A percentile compares a stretch with the other conserved stretches of the same genome.
These are phyloP conservation scores for Xanthoconium stramineum DNA, from an alignment of 768 basidiomycete genomes.

Conservation along the genomic window DNA sequence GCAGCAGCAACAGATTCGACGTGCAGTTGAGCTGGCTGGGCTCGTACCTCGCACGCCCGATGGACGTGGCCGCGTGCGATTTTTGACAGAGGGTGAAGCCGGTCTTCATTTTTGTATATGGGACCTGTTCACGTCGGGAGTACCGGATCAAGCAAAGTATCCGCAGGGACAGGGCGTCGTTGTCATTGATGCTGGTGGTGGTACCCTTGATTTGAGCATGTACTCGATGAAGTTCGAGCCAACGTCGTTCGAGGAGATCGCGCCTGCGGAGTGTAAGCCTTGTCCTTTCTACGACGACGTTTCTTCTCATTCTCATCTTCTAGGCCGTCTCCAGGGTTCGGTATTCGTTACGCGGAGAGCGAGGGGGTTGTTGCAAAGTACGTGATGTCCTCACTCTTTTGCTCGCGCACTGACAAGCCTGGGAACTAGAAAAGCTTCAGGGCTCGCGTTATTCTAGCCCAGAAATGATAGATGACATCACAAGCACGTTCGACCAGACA, in stretches of 20 bases:
- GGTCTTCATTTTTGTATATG: constrained; percentile 54
- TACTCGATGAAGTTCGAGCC: constrained; percentile 36
- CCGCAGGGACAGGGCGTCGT: constrained; percentile 34
- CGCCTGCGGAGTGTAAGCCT: constrained; percentile 29
- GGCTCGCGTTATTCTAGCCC: constrained; percentile 26
- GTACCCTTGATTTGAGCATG: constrained; percentile 39
- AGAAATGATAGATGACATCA: constrained; percentile 32
- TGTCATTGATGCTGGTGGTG: constrained; percentile 49
- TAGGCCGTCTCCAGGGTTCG: constrained; percentile 39
- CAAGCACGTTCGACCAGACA: constrained; percentile 32
- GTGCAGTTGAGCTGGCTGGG: constrained; percentile 48
- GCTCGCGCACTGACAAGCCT: neutral
- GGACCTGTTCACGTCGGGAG: constrained; percentile 22
- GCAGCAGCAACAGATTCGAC: constrained; percentile 52
- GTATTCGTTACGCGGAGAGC: constrained; percentile 35
- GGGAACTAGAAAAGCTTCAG: constrained; percentile 22
- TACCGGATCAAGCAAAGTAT: constrained; percentile 1
- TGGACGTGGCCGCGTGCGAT: constrained; percentile 41
- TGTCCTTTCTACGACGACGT: neutral
- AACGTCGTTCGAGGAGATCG: constrained; percentile 35
- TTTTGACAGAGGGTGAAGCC: constrained; percentile 61
- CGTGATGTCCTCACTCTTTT: neutral
- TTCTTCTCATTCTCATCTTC: neutral
- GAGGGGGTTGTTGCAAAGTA: constrained; percentile 31
- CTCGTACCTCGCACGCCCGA: constrained; percentile 39